Evolutionary conservation across 208 protist species (phyloP), one percentile per base, ranked within the genome.

Genomic region (Wallacemonas collosoma): DNA sequence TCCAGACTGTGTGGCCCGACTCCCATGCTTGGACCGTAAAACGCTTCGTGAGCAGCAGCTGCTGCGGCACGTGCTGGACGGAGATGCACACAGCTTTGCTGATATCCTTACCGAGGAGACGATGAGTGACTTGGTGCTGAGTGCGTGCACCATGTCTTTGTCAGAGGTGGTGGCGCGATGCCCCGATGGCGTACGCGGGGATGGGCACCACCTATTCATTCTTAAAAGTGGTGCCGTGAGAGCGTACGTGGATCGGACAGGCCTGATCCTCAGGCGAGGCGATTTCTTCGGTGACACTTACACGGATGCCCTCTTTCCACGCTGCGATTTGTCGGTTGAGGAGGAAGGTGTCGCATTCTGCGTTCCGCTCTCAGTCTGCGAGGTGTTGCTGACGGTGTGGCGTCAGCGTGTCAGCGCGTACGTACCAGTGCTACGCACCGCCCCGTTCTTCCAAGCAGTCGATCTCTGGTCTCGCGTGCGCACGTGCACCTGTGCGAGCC

Each of bases 231-330:
- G 89, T 15, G 36, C 61, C 15, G 35, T 93, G 15, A 79, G 75
- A 2, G 83, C 82, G 14, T 75, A 71, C 64, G 72, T 67, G 35
- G 77, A 87, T 45, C 78, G 85, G 5, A 50, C 71, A 15, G 82
- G 86, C 1, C 80, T 87, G 51, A 65, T 63, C 5, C 63, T 94
- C 3, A 36, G 47, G 8, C 75, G 82, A 43, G 86, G 89, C 14
- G 89, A 91, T 68, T 94, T 85, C 77, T 94, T 90, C 67, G 89
- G 89, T 7, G 86, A 94, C 39, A 71, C 71, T 0, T 89, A 91
- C 73, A 65, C 76, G 38, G 73, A 76, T 53, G 80, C 65, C 8
- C 45, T 90, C 12, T 44, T 83, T 9, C 86, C 82, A 55, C 63
- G 76, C 8, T 81, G 82, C 47, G 71, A 79, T 35, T 65, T 74